Evolutionary conservation across 495 filamentous ascomycete species (phyloP), one percentile per base, ranked within the genome.

Genomic region (Xylaria scruposa): DNA sequence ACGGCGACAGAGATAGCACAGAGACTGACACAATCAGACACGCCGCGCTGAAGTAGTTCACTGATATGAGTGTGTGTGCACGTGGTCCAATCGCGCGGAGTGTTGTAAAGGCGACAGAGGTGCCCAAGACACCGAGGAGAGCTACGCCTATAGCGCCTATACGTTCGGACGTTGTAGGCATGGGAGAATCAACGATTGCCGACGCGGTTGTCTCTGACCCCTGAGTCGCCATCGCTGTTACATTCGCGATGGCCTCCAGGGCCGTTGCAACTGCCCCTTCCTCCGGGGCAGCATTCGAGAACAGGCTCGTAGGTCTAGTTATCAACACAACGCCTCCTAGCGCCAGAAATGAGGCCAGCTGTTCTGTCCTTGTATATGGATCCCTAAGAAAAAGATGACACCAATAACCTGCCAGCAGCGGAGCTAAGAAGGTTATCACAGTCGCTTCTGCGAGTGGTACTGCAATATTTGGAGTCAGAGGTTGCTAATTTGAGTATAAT

Each of bases 391-490:
- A 82, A 24, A 94, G 78, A 19, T 91, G 92, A 78, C 94, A 97
- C 13, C 90, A 90, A 78, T 93, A 97, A 64, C 93, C 92, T n/a
- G 93, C 87, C 3, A 97, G 85, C 19, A 90, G 90, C 0, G 96
- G 96, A 0, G 92, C 89, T 0, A 98, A 87, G 77, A 98, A 98
- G 56, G 94, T 97, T 56, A 98, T 90, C 0, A 98, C 96, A 0
- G 94, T 97, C 13, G 96, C 95, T 75, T 98, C 95, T 6, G 94
- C 91, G 0, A 98, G 85, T 1, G 94, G 92, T 4, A 98, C 58
- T 60, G 58, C 58, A 60, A 13, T 0, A 60, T 9, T 60, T 15
- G 2, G 0, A 26, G 58, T 60, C 17, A 60, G 33, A 6, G 38
- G 40, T 40, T 19, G 33, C 15, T 19, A 60, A 21, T 38, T 6